A percentile compares a stretch with the other conserved stretches of the same genome.
phyloP scores from a whole-genome alignment of 495 filamentous ascomycete genomes.

The Parathielavia appendiculata region DNA sequence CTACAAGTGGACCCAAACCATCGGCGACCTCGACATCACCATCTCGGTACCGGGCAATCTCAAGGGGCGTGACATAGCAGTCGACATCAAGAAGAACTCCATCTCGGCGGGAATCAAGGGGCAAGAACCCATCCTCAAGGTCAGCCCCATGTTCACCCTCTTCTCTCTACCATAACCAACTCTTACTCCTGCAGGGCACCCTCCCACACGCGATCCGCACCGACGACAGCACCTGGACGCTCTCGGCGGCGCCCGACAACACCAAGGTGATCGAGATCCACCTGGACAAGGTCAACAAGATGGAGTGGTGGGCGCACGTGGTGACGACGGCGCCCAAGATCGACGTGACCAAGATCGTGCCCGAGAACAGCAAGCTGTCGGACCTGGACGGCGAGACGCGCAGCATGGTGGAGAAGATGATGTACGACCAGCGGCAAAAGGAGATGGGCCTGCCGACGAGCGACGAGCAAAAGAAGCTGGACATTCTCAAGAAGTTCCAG shows the following conservation, averaged over 20 bases:
- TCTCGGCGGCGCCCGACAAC: slow-evolving; percentile 58
- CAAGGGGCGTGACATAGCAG: slow-evolving; percentile 76
- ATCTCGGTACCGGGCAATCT: slow-evolving; percentile 69
- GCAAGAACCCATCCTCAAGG: slow-evolving; percentile 78
- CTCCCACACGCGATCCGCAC: slow-evolving; percentile 72
- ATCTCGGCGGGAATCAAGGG: slow-evolving; percentile 84
- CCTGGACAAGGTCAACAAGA: slow-evolving; percentile 94
- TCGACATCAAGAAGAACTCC: slow-evolving; percentile 74
- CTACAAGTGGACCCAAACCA: slow-evolving; percentile 98
- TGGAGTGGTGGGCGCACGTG: slow-evolving; percentile 97
- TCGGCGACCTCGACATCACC: slow-evolving; percentile 80
- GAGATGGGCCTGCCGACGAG: slow-evolving; percentile 78
- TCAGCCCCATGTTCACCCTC: slow-evolving; percentile 39
- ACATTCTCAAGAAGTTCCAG: slow-evolving; percentile 90
- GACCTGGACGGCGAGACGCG: slow-evolving; percentile 95
- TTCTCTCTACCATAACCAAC: slow-evolving; percentile 3
- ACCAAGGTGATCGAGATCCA: slow-evolving; percentile 71
- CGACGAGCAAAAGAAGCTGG: slow-evolving; percentile 88
- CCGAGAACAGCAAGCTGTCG: slow-evolving; percentile 81
- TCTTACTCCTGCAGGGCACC: slow-evolving; percentile 55
- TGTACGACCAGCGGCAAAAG: slow-evolving; percentile 98
- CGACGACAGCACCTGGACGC: slow-evolving; percentile 93
- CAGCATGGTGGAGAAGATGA: slow-evolving; percentile 99
- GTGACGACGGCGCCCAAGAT: slow-evolving; percentile 78
- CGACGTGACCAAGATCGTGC: slow-evolving; percentile 90